Conservation (phyloP, 2,329 filamentous ascomycete species). For the Hirsutella minnesotensis region DNA sequence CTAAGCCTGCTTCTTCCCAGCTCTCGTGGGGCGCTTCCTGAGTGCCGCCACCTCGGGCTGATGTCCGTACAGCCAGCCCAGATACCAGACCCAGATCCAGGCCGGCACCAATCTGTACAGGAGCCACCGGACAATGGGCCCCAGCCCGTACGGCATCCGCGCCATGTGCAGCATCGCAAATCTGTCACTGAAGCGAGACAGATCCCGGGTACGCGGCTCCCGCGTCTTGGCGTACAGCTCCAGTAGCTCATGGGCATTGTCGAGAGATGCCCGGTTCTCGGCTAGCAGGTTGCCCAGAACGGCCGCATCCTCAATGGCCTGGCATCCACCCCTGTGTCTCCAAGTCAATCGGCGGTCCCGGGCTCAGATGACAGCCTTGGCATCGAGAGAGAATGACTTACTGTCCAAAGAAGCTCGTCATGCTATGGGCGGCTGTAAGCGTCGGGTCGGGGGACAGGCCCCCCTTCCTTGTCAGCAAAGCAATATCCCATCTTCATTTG, state of each 20-base stretch:
- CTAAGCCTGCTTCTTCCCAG: neutral
- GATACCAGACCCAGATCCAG: constrained; percentile 8
- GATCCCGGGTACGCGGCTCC: constrained; percentile 5
- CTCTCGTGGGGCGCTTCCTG: neutral
- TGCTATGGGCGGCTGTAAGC: constrained; percentile 9
- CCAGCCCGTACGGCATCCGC: constrained; percentile 7
- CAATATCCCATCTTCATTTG: neutral
- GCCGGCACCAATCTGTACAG: constrained; percentile 8
- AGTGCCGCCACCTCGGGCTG: constrained; percentile 6
- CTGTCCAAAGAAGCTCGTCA: constrained; percentile 10
- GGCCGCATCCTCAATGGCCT: constrained; percentile 9
- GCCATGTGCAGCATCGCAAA: constrained; percentile 9
- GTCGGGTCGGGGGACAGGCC: neutral
- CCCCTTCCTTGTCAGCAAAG: neutral
- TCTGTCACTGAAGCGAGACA: constrained; percentile 7
- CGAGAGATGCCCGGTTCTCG: constrained; percentile 4
- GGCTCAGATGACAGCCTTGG: neutral
- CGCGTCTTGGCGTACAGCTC: constrained; percentile 6
- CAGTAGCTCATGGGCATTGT: constrained; percentile 3
- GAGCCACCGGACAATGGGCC: constrained; percentile 6
- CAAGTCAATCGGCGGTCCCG: neutral
- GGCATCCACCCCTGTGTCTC: constrained; percentile 5
- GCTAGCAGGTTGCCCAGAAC: constrained; percentile 7
- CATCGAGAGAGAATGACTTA: neutral
- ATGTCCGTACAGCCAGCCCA: constrained; percentile 9